A percentile compares a stretch with the other conserved stretches of the same genome.
These are phyloP conservation scores for Solanum hybrid DNA, from an alignment of 305 asterid species.

Conservation along the genomic window DNA sequence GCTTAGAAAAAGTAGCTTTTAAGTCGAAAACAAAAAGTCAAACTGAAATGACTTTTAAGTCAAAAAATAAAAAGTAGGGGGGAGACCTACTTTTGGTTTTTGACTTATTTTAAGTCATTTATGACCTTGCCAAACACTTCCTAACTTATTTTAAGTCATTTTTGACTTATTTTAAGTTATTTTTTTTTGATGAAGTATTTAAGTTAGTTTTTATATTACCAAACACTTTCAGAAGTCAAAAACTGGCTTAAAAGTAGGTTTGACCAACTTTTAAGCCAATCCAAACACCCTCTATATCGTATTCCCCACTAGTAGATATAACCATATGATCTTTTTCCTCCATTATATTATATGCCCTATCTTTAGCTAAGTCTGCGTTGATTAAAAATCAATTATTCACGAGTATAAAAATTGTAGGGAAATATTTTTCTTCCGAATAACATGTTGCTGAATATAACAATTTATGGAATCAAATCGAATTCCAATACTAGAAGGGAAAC, in stretches of 20 bases:
- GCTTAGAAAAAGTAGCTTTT: neutral
- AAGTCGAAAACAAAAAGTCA: neutral
- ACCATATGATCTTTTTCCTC: neutral
- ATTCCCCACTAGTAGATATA: neutral
- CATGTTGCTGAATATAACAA: neutral
- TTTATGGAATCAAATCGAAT: neutral
- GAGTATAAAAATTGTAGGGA: neutral
- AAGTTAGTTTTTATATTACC: neutral
- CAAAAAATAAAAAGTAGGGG: no score
- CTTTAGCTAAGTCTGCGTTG: neutral
- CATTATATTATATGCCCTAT: neutral
- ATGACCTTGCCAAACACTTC: neutral
- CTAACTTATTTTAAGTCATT: neutral
- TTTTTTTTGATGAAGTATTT: neutral
- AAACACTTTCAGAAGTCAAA: neutral
- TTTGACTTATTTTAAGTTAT: neutral
- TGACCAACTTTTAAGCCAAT: neutral
- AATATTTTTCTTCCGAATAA: neutral
- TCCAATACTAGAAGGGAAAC: neutral
- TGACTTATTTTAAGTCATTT: neutral
- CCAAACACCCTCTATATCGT: neutral
- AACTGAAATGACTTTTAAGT: neutral
- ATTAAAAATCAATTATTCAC: neutral
- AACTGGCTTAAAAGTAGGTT: neutral
- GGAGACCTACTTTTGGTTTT: no score